A percentile compares a stretch with the other conserved stretches of the same genome.
phyloP scores from a whole-genome alignment of 352 stramenopile species.

The Phytophthora lateralis region DNA sequence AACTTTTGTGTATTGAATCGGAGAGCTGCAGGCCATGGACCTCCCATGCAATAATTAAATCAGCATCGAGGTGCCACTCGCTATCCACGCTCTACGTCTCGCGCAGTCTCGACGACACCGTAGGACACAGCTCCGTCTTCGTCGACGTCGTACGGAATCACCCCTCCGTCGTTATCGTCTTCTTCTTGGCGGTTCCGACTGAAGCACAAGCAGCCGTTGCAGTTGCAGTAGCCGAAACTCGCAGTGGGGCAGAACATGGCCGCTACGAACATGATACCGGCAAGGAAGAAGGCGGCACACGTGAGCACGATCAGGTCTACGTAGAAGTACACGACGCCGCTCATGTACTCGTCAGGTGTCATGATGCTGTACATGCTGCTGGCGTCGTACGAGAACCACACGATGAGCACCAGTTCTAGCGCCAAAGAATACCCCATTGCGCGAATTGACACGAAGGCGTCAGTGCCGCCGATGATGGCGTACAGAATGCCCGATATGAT shows the following conservation, averaged over 20 bases:
- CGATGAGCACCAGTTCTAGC: conserved; percentile 52
- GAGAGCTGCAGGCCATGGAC: neutral
- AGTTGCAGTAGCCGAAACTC: conserved; percentile 41
- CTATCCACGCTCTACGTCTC: conserved; percentile 30
- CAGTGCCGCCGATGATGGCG: conserved; percentile 22
- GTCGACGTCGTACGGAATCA: conserved; percentile 34
- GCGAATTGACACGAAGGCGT: conserved; percentile 37
- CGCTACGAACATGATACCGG: conserved; percentile 35
- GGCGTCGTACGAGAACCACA: conserved; percentile 62
- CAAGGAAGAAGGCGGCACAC: conserved; percentile 44
- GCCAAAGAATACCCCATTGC: conserved; percentile 45
- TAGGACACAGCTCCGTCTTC: conserved; percentile 32
- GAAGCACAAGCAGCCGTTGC: conserved; percentile 39
- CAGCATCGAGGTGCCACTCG: neutral
- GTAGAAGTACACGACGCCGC: conserved; percentile 72
- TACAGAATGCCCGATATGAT: conserved; percentile 33
- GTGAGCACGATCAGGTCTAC: conserved; percentile 61
- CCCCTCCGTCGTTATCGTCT: conserved; percentile 10
- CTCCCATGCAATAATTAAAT: conserved; percentile 1
- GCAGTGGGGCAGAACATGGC: conserved; percentile 40
- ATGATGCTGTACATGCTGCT: conserved; percentile 63
- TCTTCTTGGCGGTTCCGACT: conserved; percentile 26
- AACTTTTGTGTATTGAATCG: neutral
- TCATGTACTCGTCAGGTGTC: conserved; percentile 71
- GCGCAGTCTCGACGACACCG: conserved; percentile 18